Percentiles rank a stretch among this genome's conserved stretches.
These are phyloP conservation scores for Bocquillonia castaneifolia DNA, from an alignment of 441 rosid species.

Conservation along the genomic window DNA sequence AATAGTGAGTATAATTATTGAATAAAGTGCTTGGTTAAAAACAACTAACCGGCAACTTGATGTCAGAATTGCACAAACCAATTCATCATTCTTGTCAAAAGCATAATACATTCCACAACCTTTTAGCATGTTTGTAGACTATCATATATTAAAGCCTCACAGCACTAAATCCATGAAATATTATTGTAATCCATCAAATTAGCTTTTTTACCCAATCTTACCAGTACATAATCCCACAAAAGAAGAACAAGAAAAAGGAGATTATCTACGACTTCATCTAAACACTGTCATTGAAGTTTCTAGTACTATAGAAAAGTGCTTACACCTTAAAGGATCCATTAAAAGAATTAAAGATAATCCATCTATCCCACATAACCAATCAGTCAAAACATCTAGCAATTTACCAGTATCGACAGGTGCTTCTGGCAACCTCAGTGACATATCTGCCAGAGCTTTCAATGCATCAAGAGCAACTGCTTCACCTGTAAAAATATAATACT, in stretches of 20 bases:
- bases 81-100: not conserved
- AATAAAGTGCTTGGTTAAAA: not conserved
- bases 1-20: not conserved
- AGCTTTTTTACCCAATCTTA: not conserved
- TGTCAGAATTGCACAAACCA: not conserved
- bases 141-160: not conserved
- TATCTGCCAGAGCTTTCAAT: conserved; percentile 69
- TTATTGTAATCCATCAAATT: not conserved
- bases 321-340: not conserved
- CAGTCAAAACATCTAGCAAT: conserved; percentile 27
- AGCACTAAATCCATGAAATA: not conserved
- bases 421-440: conserved; percentile 89
- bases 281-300: not conserved
- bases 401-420: conserved; percentile 72
- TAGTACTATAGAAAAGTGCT: not conserved
- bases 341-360: not conserved
- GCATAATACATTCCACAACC: not conserved
- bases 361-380: not conserved
- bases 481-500: too few relatives aligned
- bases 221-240: not conserved
- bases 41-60: not conserved
- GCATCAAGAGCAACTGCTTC: conserved; percentile 66
- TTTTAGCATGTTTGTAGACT: not conserved
- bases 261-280: not conserved
- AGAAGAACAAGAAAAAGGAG: not conserved